phyloP scores from a whole-genome alignment of 352 stramenopile species.

The Phytophthora megakarya region DNA sequence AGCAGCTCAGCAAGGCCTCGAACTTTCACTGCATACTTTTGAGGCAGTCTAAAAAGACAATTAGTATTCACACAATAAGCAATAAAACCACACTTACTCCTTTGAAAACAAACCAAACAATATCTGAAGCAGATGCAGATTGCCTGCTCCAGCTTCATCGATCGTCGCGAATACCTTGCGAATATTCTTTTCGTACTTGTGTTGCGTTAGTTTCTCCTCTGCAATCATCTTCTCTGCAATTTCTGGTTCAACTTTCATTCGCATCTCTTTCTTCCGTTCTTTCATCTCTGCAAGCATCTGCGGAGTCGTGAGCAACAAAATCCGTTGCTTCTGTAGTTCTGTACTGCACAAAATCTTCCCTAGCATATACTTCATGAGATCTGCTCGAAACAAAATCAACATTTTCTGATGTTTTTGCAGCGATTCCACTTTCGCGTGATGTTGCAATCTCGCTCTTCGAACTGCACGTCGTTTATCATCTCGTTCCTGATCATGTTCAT shows the following conservation, averaged over 20 bases:
- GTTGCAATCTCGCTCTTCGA: conserved; percentile 40
- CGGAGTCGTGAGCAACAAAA: conserved; percentile 58
- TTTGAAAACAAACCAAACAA: conserved; percentile 61
- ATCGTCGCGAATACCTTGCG: conserved; percentile 57
- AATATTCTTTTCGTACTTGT: conserved; percentile 44
- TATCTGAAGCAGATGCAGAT: conserved; percentile 59
- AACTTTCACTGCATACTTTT: conserved; percentile 50
- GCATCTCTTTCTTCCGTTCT: conserved; percentile 28
- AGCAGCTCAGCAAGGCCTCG: conserved; percentile 54
- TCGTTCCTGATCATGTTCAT: conserved; percentile 49
- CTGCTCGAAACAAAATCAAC: conserved; percentile 48
- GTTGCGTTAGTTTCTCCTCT: conserved; percentile 22
- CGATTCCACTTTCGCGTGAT: conserved; percentile 48
- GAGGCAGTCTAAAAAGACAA: conserved; percentile 17
- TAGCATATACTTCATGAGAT: conserved; percentile 55
- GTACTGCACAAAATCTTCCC: conserved; percentile 54
- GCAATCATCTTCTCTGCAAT: conserved; percentile 50
- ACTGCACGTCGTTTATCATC: conserved; percentile 44
- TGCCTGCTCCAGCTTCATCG: conserved; percentile 42
- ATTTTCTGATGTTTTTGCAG: conserved; percentile 52
- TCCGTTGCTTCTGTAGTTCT: conserved; percentile 59
- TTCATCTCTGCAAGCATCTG: conserved; percentile 54
- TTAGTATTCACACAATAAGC: no score
- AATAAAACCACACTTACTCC: conserved; percentile 42
- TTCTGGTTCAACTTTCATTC: conserved; percentile 50